Evolutionary conservation across 2,329 filamentous ascomycete species (phyloP), one percentile per base, ranked within the genome.

Genomic region (Pseudocercospora crystallina): DNA sequence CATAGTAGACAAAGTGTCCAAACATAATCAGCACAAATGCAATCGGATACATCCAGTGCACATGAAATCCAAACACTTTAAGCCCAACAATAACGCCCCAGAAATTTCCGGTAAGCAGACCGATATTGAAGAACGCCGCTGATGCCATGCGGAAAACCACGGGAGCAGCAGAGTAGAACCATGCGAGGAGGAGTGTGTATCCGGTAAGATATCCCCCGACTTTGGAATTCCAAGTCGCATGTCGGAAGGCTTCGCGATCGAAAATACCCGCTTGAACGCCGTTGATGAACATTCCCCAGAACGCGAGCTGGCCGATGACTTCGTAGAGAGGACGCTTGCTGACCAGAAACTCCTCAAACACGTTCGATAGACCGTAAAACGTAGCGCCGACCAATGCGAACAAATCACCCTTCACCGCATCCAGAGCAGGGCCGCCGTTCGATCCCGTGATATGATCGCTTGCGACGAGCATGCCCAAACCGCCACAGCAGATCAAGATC

Each of bases 101-200:
- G 75, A 97, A 97, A 73, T 95, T 96, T 62, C 85, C 89, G 2
- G 94, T 97, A 53, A 99, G 78, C 59, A 99, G 77, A 7, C 87
- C 92, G 65, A 97, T 95, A 72, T 99, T 95, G 77, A 96, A 95
- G 74, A 99, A 96, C 14, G 91, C 92, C 2, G 94, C 94, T 12
- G 83, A 88, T 26, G 87, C 87, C 75, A 97, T 87, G 59, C 94
- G 89, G 72, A 97, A 85, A 57, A 99, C 80, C 47, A 97, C 74
- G 0, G 94, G 94, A 0, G 88, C 90, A 2, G 94, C 77, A 7
- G 85, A 84, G 76, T 99, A 99, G 74, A 99, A 99, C 53, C 94
- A 73, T 47, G 80, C 77, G 15, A 99, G 79, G 53, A 85, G 84
- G 13, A 96, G 72, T 0, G 94, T 97, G 72, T 92, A 99, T 1